Percentiles rank a stretch among this genome's conserved stretches.
These are phyloP conservation scores for Prunus dulcis DNA, from an alignment of 306 rosid genomes.

Conservation along the genomic window DNA sequence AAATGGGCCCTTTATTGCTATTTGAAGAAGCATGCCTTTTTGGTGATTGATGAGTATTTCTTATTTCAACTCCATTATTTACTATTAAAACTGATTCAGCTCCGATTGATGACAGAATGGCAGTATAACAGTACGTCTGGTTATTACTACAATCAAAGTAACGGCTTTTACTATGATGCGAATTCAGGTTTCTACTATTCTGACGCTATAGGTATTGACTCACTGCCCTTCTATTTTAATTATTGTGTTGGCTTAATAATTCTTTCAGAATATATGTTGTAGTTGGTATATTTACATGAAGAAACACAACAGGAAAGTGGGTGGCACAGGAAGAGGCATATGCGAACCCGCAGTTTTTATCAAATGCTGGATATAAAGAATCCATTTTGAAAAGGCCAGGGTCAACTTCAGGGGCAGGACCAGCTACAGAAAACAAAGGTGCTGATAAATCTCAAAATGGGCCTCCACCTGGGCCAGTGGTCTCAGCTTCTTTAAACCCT, in stretches of 20 bases:
- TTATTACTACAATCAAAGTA: conserved; percentile 74
- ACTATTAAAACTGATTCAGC: conserved; percentile 43
- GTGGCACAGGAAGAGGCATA: conserved; percentile 92
- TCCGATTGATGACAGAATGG: conserved; percentile 73
- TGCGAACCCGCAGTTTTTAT: conserved; percentile 62
- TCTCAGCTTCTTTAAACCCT: conserved; percentile 61
- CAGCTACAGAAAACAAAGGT: conserved; percentile 34
- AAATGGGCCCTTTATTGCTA: neutral
- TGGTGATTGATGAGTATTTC: neutral
- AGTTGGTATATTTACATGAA: conserved; percentile 29
- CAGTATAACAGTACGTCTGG: conserved; percentile 73
- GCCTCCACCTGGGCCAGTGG: conserved; percentile 61
- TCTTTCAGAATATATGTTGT: conserved; percentile 1
- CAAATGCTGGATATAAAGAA: conserved; percentile 41
- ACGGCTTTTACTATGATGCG: conserved; percentile 77
- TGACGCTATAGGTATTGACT: conserved; percentile 65
- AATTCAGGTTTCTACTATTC: conserved; percentile 91
- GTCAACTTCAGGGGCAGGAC: conserved; percentile 38
- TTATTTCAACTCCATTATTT: conserved; percentile 21
- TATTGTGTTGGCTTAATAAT: neutral
- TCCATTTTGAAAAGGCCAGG: conserved; percentile 39
- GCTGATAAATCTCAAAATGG: conserved; percentile 38
- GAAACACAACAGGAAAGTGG: conserved; percentile 79
- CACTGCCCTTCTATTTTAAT: neutral
- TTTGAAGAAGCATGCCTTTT: neutral